Evolutionary conservation across 768 basidiomycete species (phyloP).

Genomic region (Trametes cinnabarina): DNA sequence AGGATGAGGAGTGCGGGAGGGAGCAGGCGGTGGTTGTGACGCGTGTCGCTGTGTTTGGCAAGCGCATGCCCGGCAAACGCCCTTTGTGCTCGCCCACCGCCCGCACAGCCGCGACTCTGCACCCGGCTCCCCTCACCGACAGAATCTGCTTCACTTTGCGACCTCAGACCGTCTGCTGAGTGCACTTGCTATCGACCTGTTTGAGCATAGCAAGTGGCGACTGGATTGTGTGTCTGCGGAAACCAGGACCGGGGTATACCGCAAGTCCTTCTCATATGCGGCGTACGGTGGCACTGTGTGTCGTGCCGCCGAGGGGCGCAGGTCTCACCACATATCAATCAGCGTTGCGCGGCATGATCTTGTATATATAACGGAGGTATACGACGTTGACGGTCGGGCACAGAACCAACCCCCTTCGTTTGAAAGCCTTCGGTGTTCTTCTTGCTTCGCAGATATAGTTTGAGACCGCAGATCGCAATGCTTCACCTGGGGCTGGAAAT

Average conservation of each 20-base stretch:
- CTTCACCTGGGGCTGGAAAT: too few species aligned
- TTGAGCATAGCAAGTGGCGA: neutral
- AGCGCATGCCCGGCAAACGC: constrained; percentile 24
- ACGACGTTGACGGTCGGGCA: too few species aligned
- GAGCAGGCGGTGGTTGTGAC: constrained; percentile 28
- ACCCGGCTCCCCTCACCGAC: constrained; percentile 7
- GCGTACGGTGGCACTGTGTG: too few species aligned
- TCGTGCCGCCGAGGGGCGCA: neutral
- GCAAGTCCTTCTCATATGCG: too few species aligned
- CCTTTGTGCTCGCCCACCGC: constrained; percentile 24
- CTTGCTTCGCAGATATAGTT: too few species aligned
- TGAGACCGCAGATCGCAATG: too few species aligned
- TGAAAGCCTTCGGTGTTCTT: too few species aligned
- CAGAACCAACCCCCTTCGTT: too few species aligned
- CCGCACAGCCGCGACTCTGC: constrained; percentile 21
- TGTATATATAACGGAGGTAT: neutral
- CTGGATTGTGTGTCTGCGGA: too few species aligned
- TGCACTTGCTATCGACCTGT: neutral
- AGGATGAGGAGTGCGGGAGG: constrained; percentile 19
- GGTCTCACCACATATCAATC: neutral
- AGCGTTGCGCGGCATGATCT: neutral
- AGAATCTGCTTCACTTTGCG: neutral
- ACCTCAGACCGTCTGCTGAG: neutral
- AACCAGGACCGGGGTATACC: too few species aligned
- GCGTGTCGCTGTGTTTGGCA: constrained; percentile 27